Percentiles rank a stretch among this genome's conserved stretches.
Evolutionary conservation across 257 asterid species (phyloP).

Genomic region (Prunella vulgaris): DNA sequence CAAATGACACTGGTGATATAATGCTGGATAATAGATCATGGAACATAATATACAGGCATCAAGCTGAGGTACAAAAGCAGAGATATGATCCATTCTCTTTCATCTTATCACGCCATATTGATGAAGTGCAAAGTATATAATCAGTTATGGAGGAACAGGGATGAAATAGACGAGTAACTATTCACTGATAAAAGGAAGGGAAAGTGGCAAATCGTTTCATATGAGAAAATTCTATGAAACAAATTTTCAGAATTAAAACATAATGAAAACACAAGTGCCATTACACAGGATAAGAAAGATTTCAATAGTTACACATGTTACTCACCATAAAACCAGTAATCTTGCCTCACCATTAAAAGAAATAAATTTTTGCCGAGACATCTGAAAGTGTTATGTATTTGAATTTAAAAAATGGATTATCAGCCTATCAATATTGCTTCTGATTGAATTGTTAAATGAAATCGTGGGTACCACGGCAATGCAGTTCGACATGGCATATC

Average conservation of each 20-base stretch:
- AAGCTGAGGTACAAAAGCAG: not conserved
- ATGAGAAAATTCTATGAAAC: not conserved
- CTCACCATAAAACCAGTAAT: not conserved
- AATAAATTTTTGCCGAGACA: not conserved
- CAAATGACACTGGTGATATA: not conserved
- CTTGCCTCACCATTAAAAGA: not conserved
- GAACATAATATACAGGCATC: no score
- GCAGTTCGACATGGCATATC: not conserved
- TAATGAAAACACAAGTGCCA: not conserved
- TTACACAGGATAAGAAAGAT: not conserved
- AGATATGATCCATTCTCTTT: no score
- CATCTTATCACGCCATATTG: not conserved
- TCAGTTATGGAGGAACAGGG: not conserved
- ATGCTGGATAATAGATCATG: constrained; percentile 12
- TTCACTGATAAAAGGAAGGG: not conserved
- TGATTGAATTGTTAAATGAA: not conserved
- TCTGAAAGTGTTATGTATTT: not conserved
- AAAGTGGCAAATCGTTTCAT: not conserved
- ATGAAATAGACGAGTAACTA: not conserved
- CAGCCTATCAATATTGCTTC: not conserved
- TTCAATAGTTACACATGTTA: not conserved
- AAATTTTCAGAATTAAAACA: not conserved
- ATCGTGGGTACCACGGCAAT: not conserved
- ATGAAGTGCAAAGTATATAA: constrained; percentile 2
- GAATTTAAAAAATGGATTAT: not conserved